Evolutionary conservation across 306 rosid genomes (phyloP).

Genomic region (Casuarina cunninghamiana): DNA sequence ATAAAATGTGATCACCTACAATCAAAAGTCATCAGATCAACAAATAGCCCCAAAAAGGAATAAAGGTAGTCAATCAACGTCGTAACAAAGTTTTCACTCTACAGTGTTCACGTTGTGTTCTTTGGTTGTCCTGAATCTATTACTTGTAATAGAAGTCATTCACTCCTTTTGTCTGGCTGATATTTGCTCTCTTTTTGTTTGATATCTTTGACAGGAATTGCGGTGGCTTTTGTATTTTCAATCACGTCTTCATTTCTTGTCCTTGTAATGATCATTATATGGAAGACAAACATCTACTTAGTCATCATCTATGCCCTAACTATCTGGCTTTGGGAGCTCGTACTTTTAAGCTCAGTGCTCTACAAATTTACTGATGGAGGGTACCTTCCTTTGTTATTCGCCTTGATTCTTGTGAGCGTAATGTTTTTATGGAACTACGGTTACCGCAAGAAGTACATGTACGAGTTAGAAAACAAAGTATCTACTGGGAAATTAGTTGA

Average conservation of each 20-base stretch:
- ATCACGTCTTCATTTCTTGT: conserved; percentile 65
- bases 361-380: conserved; percentile 83
- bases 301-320: conserved; percentile 45
- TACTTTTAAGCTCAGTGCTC: conserved; percentile 68
- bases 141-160: too few relatives aligned
- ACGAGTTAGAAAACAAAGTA: conserved; percentile 54
- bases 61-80: not conserved
- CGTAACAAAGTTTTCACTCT: too few relatives aligned
- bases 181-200: not conserved
- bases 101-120: not conserved
- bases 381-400: conserved; percentile 72
- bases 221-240: conserved; percentile 85
- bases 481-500: conserved; percentile 48
- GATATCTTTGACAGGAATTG: conserved; percentile 52
- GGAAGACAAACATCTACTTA: conserved; percentile 63
- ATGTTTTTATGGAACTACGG: conserved; percentile 79
- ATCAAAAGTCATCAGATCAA: not conserved
- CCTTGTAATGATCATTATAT: conserved; percentile 81
- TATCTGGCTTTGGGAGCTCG: conserved; percentile 52
- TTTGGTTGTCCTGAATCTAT: not conserved
- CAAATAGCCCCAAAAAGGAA: not conserved
- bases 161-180: too few relatives aligned
- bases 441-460: conserved; percentile 54
- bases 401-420: conserved; percentile 42
- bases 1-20: not conserved